Evolutionary conservation across 768 basidiomycete species (phyloP), one percentile per base, ranked within the genome.

Genomic region (Suillus spraguei): DNA sequence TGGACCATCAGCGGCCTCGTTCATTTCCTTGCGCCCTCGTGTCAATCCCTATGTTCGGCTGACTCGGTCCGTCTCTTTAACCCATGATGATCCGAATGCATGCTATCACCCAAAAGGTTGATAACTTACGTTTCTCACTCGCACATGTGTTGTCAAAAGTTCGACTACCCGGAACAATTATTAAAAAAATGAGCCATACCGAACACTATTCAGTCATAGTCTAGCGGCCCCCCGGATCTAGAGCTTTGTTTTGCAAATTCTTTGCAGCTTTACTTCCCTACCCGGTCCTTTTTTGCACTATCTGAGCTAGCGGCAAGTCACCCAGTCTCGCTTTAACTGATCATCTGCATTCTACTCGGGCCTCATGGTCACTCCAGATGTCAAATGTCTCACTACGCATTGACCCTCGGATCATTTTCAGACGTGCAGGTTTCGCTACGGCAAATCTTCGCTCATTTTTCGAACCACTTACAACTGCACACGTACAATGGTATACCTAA

Each of bases 381-480:
- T 32, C 20, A 52, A 17, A 32, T 52, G 33, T 52, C 32, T 33
- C 28, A 61, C 33, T 62, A 77, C 77, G 74, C 38, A 14, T 16
- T 50, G 49, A 6, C 49, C 46, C 49, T 50, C 28, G 24, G 24
- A 50, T 50, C 28, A 28, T 28, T 28, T 28, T 28, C 28, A 28
- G 28, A 16, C 16, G 16, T 50, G 24, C 49, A 28, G 8, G 14
- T 28, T 8, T 50, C 24, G 24, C 14, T 50, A 28, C 22, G 14
- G 6, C 47, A 49, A 24, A 49, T 49, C 14, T 16, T 28, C 24
- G 44, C n/a, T 44, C 20, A 49, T 49, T 22, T 13, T 49, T 3
- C 3, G 6, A 6, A 16, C 49, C 49, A 50, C 49, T 50, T 50
- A 28, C 49, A 50, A 16, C 16, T 14, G 49, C 24, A 28, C 49